Conservation (phyloP, 2,329 filamentous ascomycete species). For the Colletotrichum neosansevieriae region DNA sequence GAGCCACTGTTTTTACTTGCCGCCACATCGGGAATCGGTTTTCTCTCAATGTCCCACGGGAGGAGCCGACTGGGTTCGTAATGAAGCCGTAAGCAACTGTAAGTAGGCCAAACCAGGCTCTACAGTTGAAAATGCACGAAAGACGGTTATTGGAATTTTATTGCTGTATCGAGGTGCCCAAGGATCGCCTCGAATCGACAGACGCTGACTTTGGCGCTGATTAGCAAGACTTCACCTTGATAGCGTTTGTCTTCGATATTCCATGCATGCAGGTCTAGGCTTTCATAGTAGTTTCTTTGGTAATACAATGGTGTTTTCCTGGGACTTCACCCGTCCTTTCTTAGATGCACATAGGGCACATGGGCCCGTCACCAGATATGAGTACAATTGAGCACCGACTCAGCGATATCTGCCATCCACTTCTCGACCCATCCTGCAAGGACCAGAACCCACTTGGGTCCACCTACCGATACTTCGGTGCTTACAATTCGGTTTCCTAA, state of each 20-base stretch:
- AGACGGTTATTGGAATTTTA: not conserved
- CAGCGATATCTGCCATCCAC: not conserved
- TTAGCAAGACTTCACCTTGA: no score
- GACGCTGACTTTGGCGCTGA: no score
- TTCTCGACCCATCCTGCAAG: not conserved
- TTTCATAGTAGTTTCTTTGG: not conserved
- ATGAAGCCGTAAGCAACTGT: no score
- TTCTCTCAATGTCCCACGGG: not conserved
- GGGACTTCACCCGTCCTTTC: not conserved
- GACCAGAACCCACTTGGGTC: not conserved
- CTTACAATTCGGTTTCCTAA: not conserved
- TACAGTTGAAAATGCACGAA: no score
- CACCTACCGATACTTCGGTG: no score
- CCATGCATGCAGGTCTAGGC: no score
- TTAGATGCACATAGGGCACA: conserved; percentile 17
- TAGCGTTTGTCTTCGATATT: no score
- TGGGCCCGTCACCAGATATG: conserved; percentile 7
- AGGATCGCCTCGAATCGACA: not conserved
- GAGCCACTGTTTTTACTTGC: not conserved
- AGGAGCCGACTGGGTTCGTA: no score
- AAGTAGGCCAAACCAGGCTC: no score
- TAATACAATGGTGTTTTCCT: not conserved
- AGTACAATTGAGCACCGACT: conserved; percentile 5
- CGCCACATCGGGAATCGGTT: conserved; percentile 24
- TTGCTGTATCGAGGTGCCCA: not conserved